Evolutionary conservation across 805 yeast genomes (phyloP), one percentile per base, ranked within the genome.

Genomic region (Saturnispora quitensis): DNA sequence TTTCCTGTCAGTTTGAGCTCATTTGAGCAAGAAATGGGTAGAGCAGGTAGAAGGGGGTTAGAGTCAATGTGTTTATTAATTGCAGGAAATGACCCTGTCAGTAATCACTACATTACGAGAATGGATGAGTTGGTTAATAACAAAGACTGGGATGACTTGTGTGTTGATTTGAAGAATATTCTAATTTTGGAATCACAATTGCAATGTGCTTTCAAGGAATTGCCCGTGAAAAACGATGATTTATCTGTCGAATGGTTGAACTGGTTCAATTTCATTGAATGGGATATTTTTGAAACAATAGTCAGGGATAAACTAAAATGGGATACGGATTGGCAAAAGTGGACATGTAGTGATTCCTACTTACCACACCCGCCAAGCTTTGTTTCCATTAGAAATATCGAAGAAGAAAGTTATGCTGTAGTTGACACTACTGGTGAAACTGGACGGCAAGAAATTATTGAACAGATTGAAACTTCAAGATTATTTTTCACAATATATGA

Each of bases 11-110:
- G 96, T 50, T 75, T 89, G 53, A 82, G 95, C 47, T 89, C 89
- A 55, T 78, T 93, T 62, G 88, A 90, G 59, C 99, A 93, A 67
- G 99, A 93, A 62, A 84, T 93, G 71, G 99, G 99, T 36, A 76
- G 99, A 62, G 98, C 97, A 0, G 99, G 99, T 17, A 75, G 99
- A 64, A 80, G 96, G 57, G 79, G 77, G 49, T 77, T 78, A 50
- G 97, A 93, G 46, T 88, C 97, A 4, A 68, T 93, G 62, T 91
- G 97, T 0, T 69, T 93, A 3, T 80, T 86, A 50, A 87, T 93
- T 12, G 93, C 90, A 1, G 85, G 93, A 36, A 79, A 81, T 25
- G 81, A 83, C 15, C 96, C 97, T 0, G 80, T 89, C 1, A 96
- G 91, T 66, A 95, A 89, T 60, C 82, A 85, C 62, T 91, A 84